Conservation (phyloP, 2,329 filamentous ascomycete species). For the Diaporthe humulicola region DNA sequence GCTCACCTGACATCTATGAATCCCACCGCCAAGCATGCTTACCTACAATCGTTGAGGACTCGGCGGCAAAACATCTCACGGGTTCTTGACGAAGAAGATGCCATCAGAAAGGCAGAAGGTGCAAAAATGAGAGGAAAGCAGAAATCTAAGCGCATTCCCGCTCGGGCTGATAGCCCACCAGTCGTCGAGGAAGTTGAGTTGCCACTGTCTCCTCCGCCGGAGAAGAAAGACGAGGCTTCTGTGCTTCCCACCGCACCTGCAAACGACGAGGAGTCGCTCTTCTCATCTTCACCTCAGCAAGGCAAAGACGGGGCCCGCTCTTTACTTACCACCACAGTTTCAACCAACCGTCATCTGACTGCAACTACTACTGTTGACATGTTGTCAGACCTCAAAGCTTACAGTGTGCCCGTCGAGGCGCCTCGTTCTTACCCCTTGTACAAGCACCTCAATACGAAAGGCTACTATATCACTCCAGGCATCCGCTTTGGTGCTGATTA, state of each 20-base stretch:
- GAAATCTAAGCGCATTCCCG: slow-evolving; percentile 36
- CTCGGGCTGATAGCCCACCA: slow-evolving; percentile 6
- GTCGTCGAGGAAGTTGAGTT: background rate
- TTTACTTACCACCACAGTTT: slow-evolving; percentile 25
- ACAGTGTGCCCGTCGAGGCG: slow-evolving; percentile 42
- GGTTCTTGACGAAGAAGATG: slow-evolving; percentile 55
- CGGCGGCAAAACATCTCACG: slow-evolving; percentile 58
- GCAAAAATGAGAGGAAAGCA: slow-evolving; percentile 44
- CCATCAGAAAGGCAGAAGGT: slow-evolving; percentile 48
- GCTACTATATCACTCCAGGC: slow-evolving; percentile 92
- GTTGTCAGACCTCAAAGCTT: slow-evolving; percentile 42
- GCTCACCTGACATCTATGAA: slow-evolving; percentile 71
- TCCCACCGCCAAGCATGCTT: slow-evolving; percentile 70
- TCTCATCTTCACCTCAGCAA: background rate
- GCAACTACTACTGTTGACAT: slow-evolving; percentile 54
- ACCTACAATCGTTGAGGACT: slow-evolving; percentile 69
- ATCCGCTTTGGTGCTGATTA: slow-evolving; percentile 95
- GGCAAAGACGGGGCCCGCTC: background rate
- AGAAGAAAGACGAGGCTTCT: background rate
- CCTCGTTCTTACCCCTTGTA: slow-evolving; percentile 80
- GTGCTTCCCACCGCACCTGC: background rate
- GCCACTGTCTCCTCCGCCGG: slow-evolving; percentile 11
- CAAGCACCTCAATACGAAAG: slow-evolving; percentile 80
- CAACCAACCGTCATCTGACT: slow-evolving; percentile 57
- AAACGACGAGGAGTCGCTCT: slow-evolving; percentile 28